Evolutionary conservation across 2,329 filamentous ascomycete species (phyloP).

Genomic region (Neonectria sp.): DNA sequence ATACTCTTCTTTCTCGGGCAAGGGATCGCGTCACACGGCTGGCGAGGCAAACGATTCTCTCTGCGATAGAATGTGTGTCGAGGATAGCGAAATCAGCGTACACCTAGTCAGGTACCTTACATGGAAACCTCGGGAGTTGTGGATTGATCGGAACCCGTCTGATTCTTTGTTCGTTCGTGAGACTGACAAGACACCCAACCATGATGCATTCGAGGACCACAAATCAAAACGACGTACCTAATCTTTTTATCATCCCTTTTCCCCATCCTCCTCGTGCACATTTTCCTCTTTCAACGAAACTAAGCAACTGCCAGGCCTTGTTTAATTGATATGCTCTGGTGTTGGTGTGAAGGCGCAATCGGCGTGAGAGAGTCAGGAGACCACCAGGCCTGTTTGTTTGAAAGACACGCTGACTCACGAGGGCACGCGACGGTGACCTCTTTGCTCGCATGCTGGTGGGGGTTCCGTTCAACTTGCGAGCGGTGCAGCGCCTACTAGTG

Average conservation of each 20-base stretch:
- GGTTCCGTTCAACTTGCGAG: neutral
- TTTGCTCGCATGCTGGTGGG: slow-evolving; percentile 1
- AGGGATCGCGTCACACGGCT: slow-evolving; percentile 16
- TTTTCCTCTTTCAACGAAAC: neutral
- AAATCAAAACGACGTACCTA: neutral
- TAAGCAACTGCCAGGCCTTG: neutral
- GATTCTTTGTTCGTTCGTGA: neutral
- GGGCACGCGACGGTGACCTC: slow-evolving; percentile 8
- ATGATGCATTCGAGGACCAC: neutral
- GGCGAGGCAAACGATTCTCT: neutral
- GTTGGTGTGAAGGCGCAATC: neutral
- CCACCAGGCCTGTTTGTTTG: neutral
- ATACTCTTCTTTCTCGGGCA: slow-evolving; percentile 5
- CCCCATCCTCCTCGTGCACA: neutral
- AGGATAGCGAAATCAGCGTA: no score
- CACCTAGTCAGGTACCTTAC: no score
- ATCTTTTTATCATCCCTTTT: neutral
- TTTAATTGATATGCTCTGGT: neutral
- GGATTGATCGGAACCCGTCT: neutral
- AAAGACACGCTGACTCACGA: slow-evolving; percentile 8
- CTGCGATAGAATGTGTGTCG: neutral
- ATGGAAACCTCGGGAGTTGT: neutral
- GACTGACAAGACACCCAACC: neutral
- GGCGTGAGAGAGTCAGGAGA: slow-evolving; percentile 9
- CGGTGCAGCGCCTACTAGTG: neutral